Evolutionary conservation across 2,329 filamentous ascomycete species (phyloP), one percentile per base, ranked within the genome.

Genomic region (Hymenoscyphus occultus): DNA sequence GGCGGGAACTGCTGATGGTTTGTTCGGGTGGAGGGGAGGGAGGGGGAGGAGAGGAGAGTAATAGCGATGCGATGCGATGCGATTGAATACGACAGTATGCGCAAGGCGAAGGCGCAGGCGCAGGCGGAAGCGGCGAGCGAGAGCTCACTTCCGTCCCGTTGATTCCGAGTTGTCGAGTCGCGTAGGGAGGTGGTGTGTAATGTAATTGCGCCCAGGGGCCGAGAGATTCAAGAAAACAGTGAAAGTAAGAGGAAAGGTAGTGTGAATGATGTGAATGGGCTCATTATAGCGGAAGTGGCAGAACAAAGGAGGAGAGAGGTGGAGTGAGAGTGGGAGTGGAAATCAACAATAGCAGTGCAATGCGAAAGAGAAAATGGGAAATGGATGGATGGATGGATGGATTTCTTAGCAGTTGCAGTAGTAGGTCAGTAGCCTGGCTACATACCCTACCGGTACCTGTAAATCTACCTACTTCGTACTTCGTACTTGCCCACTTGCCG

Each of bases 11-110:
- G 28, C 28, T 57, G 51, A 31, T 56, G 13, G 54, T 12, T 51
- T 10, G 45, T 51, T 51, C 45, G 45, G 45, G 22, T 51, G 45
- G 45, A 51, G 45, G 45, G 45, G 45, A 51, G 45, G 42, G 42
- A 2, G 4, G 42, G 42, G 42, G 5, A 19, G n/a, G 45, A 35
- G 35, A 5, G 3, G 35, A 35, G 35, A 35, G n/a, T 12, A n/a
- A 9, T n/a, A 1, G 5, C 22, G 42, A 6, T n/a, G 10, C 6
- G 40, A 42, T 48, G 42, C n/a, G 45, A 51, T 51, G 45, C 45
- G 45, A 51, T 28, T 51, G 45, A 51, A 22, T 51, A n/a, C 45
- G 45, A 28, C n/a, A 10, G 35, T 35, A 35, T 10, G 35, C 35
- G 35, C 35, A 35, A 35, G 35, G 35, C 45, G n/a, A n/a, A 51